Conservation (phyloP, 169 alveolate species). For the Eimeria maxima region DNA sequence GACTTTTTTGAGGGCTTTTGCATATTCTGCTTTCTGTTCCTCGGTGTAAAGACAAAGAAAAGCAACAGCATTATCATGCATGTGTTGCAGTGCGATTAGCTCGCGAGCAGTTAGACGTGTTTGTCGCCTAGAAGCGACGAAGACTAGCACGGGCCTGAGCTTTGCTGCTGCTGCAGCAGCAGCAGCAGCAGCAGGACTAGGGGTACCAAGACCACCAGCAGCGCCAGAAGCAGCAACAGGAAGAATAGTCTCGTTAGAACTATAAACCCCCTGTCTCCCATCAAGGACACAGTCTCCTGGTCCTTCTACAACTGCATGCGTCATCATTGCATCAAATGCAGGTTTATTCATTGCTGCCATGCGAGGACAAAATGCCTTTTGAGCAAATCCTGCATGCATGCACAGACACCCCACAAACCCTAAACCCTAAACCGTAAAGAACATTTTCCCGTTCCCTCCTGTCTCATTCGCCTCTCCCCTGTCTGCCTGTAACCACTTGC, state of each 20-base stretch:
- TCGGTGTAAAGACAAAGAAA: conserved; percentile 11
- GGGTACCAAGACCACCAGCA: not conserved
- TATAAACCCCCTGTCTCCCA: conserved; percentile 25
- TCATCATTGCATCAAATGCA: conserved; percentile 94
- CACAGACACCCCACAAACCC: too few species aligned
- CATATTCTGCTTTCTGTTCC: not conserved
- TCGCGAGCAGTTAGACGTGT: conserved; percentile 99
- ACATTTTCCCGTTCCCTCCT: too few species aligned
- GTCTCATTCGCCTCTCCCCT: too few species aligned
- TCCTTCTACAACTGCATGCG: conserved; percentile 90
- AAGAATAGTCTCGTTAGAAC: not conserved
- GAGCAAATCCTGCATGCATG: conserved; percentile 89
- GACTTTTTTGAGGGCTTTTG: not conserved
- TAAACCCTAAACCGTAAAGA: not conserved
- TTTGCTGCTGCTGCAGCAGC: conserved; percentile 39
- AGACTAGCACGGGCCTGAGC: conserved; percentile 95
- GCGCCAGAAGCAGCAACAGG: not conserved
- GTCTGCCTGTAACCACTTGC: not conserved
- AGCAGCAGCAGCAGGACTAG: conserved; percentile 4
- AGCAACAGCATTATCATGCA: not conserved
- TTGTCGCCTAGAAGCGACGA: conserved; percentile 99
- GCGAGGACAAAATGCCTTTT: conserved; percentile 97
- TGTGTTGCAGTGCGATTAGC: conserved; percentile 87
- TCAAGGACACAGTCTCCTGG: not conserved
- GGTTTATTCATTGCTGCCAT: conserved; percentile 99